Evolutionary conservation across 345 rosid species (phyloP).

Genomic region (Citrus unshiu): DNA sequence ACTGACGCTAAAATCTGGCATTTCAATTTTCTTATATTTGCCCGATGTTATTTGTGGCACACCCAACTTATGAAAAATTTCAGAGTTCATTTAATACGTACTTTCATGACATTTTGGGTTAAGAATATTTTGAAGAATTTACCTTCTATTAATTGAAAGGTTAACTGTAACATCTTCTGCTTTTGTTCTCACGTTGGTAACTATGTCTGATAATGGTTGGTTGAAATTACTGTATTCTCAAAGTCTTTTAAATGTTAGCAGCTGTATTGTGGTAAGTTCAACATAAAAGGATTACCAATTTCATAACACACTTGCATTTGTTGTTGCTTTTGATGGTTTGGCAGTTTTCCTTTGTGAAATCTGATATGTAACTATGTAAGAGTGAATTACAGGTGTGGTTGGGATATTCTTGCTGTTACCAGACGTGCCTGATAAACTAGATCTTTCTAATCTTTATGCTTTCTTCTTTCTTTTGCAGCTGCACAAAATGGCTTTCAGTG

Average conservation of each 20-base stretch:
- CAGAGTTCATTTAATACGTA: not conserved
- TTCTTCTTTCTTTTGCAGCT: slow-evolving; percentile 29
- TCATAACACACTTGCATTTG: not conserved
- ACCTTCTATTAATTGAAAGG: not conserved
- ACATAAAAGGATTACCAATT: not conserved
- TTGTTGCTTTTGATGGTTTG: slow-evolving; percentile 1
- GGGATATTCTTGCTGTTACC: not conserved
- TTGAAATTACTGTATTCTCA: not conserved
- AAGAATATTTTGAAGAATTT: not conserved
- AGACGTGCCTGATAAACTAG: not conserved
- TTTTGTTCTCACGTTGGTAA: not conserved
- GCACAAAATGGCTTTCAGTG: slow-evolving; percentile 22
- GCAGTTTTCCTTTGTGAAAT: not conserved
- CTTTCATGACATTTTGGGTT: not conserved
- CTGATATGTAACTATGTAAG: not conserved
- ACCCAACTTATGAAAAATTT: not conserved
- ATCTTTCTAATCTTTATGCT: slow-evolving; percentile 4
- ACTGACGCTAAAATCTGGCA: not conserved
- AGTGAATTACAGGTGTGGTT: not conserved
- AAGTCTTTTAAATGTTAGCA: not conserved
- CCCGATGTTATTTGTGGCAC: not conserved
- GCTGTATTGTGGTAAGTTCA: not conserved
- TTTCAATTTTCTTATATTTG: not conserved
- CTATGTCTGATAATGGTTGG: not conserved
- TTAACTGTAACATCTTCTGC: not conserved